Base-by-base conservation (phyloP, 176 grass and related monocot genomes). In the Zoysia pacifica region DNA sequence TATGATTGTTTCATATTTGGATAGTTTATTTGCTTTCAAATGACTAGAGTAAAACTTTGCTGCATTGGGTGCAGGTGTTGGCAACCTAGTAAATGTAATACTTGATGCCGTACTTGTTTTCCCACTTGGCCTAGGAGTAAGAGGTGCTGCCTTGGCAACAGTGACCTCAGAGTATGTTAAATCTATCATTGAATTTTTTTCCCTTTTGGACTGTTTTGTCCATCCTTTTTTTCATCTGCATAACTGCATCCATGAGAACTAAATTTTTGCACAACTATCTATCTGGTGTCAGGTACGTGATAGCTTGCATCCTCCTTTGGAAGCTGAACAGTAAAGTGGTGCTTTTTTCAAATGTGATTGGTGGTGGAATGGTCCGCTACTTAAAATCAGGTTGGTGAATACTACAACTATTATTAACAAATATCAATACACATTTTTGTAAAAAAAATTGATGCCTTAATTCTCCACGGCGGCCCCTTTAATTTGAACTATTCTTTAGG, bases 341-440 rank as follows among this genome's bases (percentile, higher is more conserved):
- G 9, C 84, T 95, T 11, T 72, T 91, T 42, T 90, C 87, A 73
- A 72, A 85, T 84, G 76, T 91, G 9, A 64, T 86, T 20, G 58
- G 69, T 46, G 81, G 67, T 35, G 86, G 82, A 62, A 67, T 93
- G 13, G 69, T 89, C 5, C 89, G 83, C 62, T 97, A 97, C 76
- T 62, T 97, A 70, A 93, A 91, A 93, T 97, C 94, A 79, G 94
- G 94, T 97, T 75, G 63, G 63, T 59, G 5, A 51, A 70, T 78
- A 72, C 74, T 37, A 50, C 47, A 3, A 11, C 1, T 51, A 11
- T 83, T 0, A 13, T 69, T 6, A 67, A 67, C 5, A 56, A 60
- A 73, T 48, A 70, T 82, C n/a, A 71, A 42, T 28, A 28, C 28
- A 28, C 28, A 28, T 28, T 28, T 28, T 52, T 52, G 10, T 14